Evolutionary conservation across 2,329 filamentous ascomycete genomes (phyloP).

Genomic region (Zymoseptoria tritici): DNA sequence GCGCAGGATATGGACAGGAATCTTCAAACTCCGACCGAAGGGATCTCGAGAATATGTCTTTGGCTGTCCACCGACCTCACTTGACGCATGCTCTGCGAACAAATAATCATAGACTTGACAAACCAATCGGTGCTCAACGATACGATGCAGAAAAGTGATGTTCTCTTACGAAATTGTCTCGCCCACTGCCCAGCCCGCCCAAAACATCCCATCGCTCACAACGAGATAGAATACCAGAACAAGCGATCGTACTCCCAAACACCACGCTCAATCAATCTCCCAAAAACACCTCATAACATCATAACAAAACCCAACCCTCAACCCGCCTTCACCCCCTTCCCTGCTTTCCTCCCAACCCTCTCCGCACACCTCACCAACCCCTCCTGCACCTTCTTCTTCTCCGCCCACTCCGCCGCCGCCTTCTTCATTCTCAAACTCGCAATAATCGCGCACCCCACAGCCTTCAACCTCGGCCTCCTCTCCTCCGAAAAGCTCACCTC

Average conservation of each 20-base stretch:
- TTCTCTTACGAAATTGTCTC: too few species aligned
- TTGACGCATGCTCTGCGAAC: too few species aligned
- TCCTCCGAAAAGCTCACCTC: conserved; percentile 40
- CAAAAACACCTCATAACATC: background rate
- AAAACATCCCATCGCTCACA: too few species aligned
- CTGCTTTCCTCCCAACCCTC: conserved; percentile 33
- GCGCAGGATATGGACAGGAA: too few species aligned
- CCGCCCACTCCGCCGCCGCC: conserved; percentile 43
- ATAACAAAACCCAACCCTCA: background rate
- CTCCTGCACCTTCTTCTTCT: conserved; percentile 43
- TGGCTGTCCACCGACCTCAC: too few species aligned
- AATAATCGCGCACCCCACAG: conserved; percentile 43
- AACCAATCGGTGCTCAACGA: too few species aligned
- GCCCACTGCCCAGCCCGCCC: too few species aligned
- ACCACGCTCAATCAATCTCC: background rate
- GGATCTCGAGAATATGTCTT: too few species aligned
- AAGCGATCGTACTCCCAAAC: background rate
- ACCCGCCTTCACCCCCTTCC: background rate
- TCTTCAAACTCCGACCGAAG: too few species aligned
- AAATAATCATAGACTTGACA: too few species aligned
- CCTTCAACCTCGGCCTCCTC: conserved; percentile 40
- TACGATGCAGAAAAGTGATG: too few species aligned
- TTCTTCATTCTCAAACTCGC: conserved; percentile 47
- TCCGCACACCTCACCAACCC: conserved; percentile 40
- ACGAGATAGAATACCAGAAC: too few species aligned